phyloP scores from a whole-genome alignment of 2,329 filamentous ascomycete genomes.

The Scytalidium sp. region DNA sequence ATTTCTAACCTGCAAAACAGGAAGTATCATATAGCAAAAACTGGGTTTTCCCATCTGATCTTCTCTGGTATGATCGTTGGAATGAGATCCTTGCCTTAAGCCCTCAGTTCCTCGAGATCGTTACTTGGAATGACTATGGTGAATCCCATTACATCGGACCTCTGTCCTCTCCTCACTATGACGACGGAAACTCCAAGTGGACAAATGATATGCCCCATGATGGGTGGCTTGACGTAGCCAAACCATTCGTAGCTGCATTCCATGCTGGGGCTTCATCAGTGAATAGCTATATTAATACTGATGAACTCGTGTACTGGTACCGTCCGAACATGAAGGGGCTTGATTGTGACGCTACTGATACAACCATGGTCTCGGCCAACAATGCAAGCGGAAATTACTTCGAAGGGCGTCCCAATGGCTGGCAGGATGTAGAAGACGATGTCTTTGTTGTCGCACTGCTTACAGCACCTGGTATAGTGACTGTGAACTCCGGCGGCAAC shows the following conservation, averaged over 20 bases:
- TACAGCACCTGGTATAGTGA: conserved; percentile 21
- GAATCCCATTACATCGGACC: conserved; percentile 50
- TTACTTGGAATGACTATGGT: conserved; percentile 49
- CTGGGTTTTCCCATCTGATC: conserved; percentile 58
- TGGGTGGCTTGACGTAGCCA: conserved; percentile 36
- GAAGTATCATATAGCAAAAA: conserved; percentile 38
- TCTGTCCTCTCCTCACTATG: conserved; percentile 33
- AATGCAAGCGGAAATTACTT: conserved; percentile 15
- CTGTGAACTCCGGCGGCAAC: conserved; percentile 23
- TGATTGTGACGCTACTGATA: conserved; percentile 28
- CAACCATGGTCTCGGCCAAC: conserved; percentile 23
- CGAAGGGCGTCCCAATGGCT: conserved; percentile 21
- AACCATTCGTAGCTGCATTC: conserved; percentile 19
- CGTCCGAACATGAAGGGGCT: conserved; percentile 28
- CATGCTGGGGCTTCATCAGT: conserved; percentile 12
- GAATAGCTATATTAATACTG: conserved; percentile 12
- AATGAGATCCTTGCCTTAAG: conserved; percentile 37
- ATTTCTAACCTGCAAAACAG: conserved; percentile 15
- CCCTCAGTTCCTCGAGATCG: conserved; percentile 40
- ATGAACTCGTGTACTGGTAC: conserved; percentile 39
- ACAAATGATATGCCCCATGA: conserved; percentile 39
- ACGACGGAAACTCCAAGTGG: conserved; percentile 34
- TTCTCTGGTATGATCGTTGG: conserved; percentile 57
- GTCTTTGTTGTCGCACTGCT: conserved; percentile 26
- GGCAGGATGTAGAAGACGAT: conserved; percentile 26